phyloP scores from a whole-genome alignment of 305 asterid species.

The Fraxinus albicans region DNA sequence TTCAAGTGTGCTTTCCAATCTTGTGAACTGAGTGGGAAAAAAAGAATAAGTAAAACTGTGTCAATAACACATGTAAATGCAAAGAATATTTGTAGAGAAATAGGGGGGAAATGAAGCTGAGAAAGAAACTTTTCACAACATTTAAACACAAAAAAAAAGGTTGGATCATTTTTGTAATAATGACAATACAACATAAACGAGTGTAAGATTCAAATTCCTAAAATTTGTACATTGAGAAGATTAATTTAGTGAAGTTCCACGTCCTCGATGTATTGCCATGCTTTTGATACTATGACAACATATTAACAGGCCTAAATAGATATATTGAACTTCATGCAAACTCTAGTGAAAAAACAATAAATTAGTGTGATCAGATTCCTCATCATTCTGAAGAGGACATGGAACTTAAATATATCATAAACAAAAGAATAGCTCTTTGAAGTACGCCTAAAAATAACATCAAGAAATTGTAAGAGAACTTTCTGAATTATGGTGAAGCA shows the following conservation, averaged over 20 bases:
- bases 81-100: neutral
- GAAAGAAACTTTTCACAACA: neutral
- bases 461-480: neutral
- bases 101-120: neutral
- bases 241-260: neutral
- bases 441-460: neutral
- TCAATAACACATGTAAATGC: neutral
- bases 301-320: neutral
- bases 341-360: neutral
- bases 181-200: neutral
- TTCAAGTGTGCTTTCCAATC: constrained; percentile 41
- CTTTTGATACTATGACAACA: neutral
- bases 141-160: neutral
- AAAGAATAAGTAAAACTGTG: neutral
- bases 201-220: neutral
- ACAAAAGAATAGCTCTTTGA: neutral
- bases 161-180: neutral
- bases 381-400: neutral
- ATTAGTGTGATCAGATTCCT: neutral
- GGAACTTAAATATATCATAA: neutral
- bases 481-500: neutral
- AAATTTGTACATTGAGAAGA: neutral
- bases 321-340: neutral
- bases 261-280: neutral
- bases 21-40: constrained; percentile 22